A percentile compares a stretch with the other conserved stretches of the same genome.
These are phyloP conservation scores for Boletus barrowsii DNA, from an alignment of 768 basidiomycete genomes.

Conservation along the genomic window DNA sequence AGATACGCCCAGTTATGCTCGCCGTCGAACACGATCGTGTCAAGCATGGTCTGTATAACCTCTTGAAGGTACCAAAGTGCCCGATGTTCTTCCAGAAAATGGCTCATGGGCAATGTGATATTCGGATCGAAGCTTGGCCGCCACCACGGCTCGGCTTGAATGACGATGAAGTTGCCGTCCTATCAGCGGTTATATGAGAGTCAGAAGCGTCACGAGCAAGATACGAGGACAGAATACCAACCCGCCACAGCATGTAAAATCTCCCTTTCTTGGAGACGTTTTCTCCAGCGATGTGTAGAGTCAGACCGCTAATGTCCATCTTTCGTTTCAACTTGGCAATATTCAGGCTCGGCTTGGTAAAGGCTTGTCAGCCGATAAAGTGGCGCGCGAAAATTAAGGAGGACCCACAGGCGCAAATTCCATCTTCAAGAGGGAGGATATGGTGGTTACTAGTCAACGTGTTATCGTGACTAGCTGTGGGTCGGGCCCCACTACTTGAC, in stretches of 20 bases:
- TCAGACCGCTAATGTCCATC: slow-evolving; percentile 24
- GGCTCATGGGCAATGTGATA: not conserved
- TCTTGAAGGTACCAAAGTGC: slow-evolving; percentile 27
- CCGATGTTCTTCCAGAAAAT: slow-evolving; percentile 17
- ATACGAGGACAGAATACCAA: slow-evolving; percentile 1
- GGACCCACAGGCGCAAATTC: slow-evolving; percentile 32
- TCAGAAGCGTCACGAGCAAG: slow-evolving; percentile 4
- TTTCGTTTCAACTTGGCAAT: slow-evolving; percentile 23
- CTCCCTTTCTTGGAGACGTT: slow-evolving; percentile 10
- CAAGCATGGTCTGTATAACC: slow-evolving; percentile 34
- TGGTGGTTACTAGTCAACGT: slow-evolving; percentile 18
- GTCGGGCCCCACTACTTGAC: slow-evolving; percentile 10
- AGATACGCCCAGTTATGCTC: slow-evolving; percentile 35
- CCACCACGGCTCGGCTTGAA: slow-evolving; percentile 32
- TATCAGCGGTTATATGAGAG: not conserved
- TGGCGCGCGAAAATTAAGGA: not conserved
- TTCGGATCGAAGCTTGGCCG: slow-evolving; percentile 9
- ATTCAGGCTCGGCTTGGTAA: slow-evolving; percentile 15
- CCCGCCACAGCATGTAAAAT: slow-evolving; percentile 29
- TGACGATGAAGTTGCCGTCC: slow-evolving; percentile 26
- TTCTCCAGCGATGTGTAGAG: slow-evolving; percentile 13
- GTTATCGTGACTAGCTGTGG: slow-evolving; percentile 12
- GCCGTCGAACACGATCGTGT: slow-evolving; percentile 27
- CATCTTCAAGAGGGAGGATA: slow-evolving; percentile 10
- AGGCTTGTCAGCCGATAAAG: slow-evolving; percentile 1